Evolutionary conservation across 2,329 filamentous ascomycete species (phyloP).

Genomic region (Aspergillus pseudoviridinutans): DNA sequence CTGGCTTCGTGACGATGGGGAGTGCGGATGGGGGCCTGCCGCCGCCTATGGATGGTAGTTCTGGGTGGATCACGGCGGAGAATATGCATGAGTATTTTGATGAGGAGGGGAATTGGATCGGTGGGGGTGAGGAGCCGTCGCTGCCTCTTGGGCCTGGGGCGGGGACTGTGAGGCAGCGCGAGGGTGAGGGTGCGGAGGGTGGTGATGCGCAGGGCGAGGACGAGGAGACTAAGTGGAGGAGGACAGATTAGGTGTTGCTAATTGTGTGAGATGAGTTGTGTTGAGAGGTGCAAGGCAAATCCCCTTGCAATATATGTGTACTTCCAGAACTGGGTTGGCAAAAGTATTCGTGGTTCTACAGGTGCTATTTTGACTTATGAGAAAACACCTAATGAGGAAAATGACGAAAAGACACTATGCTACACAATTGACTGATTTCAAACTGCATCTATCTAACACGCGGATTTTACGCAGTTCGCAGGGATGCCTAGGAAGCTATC

Average conservation of each 20-base stretch:
- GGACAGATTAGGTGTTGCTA: slow-evolving; percentile 38
- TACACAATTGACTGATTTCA: slow-evolving; percentile 2
- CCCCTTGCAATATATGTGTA: too few species aligned
- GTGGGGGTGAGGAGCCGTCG: slow-evolving; percentile 40
- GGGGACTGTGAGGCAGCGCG: slow-evolving; percentile 59
- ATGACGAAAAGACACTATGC: background rate
- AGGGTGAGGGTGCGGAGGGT: slow-evolving; percentile 42
- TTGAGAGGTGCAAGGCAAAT: too few species aligned
- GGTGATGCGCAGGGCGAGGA: slow-evolving; percentile 35
- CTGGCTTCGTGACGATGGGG: slow-evolving; percentile 35
- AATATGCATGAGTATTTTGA: slow-evolving; percentile 85
- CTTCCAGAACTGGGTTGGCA: too few species aligned
- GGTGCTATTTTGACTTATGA: too few species aligned
- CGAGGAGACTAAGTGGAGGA: slow-evolving; percentile 51
- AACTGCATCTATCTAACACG: slow-evolving; percentile 17
- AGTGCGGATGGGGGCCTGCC: slow-evolving; percentile 38
- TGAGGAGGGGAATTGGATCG: slow-evolving; percentile 74
- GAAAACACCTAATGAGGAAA: background rate
- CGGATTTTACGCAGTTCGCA: slow-evolving; percentile 13
- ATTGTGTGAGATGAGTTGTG: too few species aligned
- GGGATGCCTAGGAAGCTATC: background rate
- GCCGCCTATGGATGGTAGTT: slow-evolving; percentile 46
- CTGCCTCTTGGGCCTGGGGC: slow-evolving; percentile 53
- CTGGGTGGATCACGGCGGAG: slow-evolving; percentile 71
- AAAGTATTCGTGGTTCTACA: too few species aligned